These are phyloP conservation scores for Russula dissimulans DNA, from an alignment of 768 basidiomycete species.

Conservation along the genomic window DNA sequence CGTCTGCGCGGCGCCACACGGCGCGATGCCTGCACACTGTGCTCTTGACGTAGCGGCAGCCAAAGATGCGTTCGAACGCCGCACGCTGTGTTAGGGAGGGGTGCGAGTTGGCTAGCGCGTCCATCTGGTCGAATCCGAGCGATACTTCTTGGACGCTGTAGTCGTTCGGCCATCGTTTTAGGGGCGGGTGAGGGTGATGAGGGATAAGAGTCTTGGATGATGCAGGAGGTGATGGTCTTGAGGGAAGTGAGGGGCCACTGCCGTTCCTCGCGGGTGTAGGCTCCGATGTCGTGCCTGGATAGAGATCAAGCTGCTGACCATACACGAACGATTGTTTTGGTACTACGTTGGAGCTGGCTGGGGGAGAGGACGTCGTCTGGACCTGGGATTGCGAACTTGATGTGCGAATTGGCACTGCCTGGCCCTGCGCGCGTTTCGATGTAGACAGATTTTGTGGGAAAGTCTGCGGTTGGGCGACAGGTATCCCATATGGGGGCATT, in stretches of 20 bases:
- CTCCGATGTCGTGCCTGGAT: conserved; percentile 2
- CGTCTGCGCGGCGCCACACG: conserved; percentile 51
- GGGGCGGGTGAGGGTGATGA: conserved; percentile 50
- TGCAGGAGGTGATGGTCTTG: conserved; percentile 13
- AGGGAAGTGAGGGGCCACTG: conserved; percentile 21
- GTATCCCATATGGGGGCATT: conserved; percentile 10
- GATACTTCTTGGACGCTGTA: conserved; percentile 61
- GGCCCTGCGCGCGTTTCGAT: conserved; percentile 15
- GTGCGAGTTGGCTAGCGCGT: conserved; percentile 27
- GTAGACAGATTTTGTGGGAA: conserved; percentile 19
- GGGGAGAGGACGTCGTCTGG: conserved; percentile 6
- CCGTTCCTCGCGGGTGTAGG: conserved; percentile 11
- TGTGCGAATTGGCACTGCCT: conserved; percentile 8
- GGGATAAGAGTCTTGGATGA: conserved; percentile 24
- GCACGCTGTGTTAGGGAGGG: conserved; percentile 49
- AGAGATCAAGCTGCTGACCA: conserved; percentile 4
- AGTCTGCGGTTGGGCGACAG: conserved; percentile 12
- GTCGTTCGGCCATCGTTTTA: conserved; percentile 72
- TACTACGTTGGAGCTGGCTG: neutral
- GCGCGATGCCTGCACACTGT: conserved; percentile 66
- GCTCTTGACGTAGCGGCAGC: conserved; percentile 62
- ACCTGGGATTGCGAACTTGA: conserved; percentile 3
- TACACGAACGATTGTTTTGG: conserved; percentile 10
- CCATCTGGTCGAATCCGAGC: conserved; percentile 46
- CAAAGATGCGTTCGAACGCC: conserved; percentile 64